These are phyloP conservation scores for Trichoderma cornu-damae DNA, from an alignment of 2,329 filamentous ascomycete species.

Conservation along the genomic window DNA sequence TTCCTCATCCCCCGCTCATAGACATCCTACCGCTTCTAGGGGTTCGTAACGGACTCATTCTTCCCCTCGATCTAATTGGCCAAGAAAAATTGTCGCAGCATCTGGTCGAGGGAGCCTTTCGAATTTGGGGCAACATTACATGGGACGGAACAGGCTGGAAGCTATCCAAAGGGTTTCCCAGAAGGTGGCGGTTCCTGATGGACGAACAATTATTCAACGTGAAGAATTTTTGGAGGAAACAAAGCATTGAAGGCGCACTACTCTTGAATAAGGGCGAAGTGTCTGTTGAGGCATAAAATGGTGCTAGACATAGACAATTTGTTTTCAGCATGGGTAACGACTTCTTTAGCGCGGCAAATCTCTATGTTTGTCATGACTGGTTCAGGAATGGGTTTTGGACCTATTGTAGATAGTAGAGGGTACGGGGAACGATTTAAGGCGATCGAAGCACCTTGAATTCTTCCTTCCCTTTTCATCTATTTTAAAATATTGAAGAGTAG, in stretches of 20 bases:
- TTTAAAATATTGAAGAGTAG: too few relatives aligned
- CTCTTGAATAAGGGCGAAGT: background rate
- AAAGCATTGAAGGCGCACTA: background rate
- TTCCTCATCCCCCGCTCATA: background rate
- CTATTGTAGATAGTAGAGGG: background rate
- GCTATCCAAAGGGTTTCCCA: background rate
- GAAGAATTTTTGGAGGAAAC: conserved; percentile 6
- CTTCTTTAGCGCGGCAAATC: background rate
- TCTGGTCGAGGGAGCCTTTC: background rate
- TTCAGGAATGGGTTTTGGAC: background rate
- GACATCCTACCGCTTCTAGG: background rate
- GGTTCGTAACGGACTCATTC: background rate
- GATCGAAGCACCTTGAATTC: too few relatives aligned
- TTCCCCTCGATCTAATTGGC: background rate
- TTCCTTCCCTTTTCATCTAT: too few relatives aligned
- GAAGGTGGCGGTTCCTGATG: conserved; percentile 3
- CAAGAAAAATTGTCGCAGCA: background rate
- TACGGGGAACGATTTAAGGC: background rate
- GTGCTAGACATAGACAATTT: background rate
- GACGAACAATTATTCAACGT: background rate
- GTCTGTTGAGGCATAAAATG: background rate
- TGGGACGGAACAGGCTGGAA: background rate
- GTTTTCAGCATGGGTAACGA: background rate
- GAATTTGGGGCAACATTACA: background rate
- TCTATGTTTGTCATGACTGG: background rate